These are phyloP conservation scores for Aspergillus arachidicola DNA, from an alignment of 2,329 filamentous ascomycete genomes.

Conservation along the genomic window DNA sequence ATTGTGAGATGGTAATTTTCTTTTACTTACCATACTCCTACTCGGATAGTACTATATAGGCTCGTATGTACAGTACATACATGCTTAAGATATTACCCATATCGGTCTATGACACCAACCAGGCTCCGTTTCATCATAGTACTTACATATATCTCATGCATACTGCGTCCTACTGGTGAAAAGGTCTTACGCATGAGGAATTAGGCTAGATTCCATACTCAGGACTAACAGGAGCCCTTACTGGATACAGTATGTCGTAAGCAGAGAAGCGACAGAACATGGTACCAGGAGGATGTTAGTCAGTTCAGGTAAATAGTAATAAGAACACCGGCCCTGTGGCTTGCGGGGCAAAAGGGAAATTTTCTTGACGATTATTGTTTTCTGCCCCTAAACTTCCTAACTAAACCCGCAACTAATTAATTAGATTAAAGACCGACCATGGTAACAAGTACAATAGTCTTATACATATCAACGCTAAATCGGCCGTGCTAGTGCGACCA, in stretches of 20 bases:
- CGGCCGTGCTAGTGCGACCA: constrained; percentile 1
- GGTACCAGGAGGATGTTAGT: not conserved
- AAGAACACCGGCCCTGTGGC: not conserved
- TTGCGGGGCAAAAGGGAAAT: not conserved
- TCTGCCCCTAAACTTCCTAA: not conserved
- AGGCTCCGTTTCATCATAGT: not conserved
- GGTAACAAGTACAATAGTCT: constrained; percentile 3
- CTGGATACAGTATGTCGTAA: not conserved
- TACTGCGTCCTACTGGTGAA: not conserved
- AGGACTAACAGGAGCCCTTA: not conserved
- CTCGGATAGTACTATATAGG: no score
- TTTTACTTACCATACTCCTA: not conserved
- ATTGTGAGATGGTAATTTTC: not conserved
- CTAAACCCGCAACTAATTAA: not conserved
- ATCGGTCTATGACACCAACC: not conserved
- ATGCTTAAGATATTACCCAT: not conserved
- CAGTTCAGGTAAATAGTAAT: not conserved
- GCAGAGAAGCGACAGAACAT: not conserved
- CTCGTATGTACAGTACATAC: not conserved
- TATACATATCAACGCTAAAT: not conserved
- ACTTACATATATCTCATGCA: not conserved
- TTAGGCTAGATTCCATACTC: not conserved
- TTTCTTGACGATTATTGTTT: not conserved
- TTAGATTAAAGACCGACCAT: not conserved
- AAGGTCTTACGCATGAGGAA: not conserved